phyloP scores from a whole-genome alignment of 2,329 filamentous ascomycete genomes.

The Xenosphaeropsis pyriputrescens region DNA sequence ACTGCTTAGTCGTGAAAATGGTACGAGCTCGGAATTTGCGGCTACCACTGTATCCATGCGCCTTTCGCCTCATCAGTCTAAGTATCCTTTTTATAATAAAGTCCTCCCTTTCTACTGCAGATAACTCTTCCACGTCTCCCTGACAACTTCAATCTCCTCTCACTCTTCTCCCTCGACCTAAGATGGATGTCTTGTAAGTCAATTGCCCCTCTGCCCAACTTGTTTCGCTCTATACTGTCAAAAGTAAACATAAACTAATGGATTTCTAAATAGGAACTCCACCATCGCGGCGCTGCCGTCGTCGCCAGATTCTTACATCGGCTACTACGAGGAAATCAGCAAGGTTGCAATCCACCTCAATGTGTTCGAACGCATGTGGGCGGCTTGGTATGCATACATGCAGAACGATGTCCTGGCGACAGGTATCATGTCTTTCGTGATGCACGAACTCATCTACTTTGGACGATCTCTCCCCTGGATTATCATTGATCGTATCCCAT shows the following conservation, averaged over 20 bases:
- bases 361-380: constrained; percentile 78
- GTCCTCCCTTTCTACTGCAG: no score
- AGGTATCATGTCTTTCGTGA: constrained; percentile 90
- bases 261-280: neutral
- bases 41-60: no score
- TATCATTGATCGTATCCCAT: constrained; percentile 76
- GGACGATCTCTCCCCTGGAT: constrained; percentile 80
- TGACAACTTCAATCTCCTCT: no score
- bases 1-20: no score
- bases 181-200: neutral
- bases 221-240: neutral
- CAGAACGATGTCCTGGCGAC: constrained; percentile 95
- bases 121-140: no score
- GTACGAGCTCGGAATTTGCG: no score
- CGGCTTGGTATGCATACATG: constrained; percentile 95
- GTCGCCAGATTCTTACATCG: constrained; percentile 27
- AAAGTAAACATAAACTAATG: neutral
- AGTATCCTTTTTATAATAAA: no score
- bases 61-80: no score
- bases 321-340: constrained; percentile 46
- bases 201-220: neutral
- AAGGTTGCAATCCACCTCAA: constrained; percentile 71
- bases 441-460: constrained; percentile 94
- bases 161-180: neutral
- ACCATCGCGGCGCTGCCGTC: constrained; percentile 6